Base-by-base conservation (phyloP, 164 flowering plant genomes). In the Magnolia kwangsiensis region DNA sequence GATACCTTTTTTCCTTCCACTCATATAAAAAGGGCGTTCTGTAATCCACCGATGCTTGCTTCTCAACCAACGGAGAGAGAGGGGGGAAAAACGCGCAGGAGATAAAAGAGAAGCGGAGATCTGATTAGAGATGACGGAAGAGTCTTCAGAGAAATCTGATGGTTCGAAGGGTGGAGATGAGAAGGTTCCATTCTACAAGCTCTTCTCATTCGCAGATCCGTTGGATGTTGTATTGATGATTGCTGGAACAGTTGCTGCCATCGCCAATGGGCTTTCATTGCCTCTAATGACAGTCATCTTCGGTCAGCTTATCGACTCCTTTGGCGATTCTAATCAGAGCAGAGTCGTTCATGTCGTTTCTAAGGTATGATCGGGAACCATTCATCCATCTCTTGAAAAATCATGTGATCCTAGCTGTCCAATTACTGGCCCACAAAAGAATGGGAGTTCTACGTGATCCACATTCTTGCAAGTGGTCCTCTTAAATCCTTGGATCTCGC, bases 281-380 rank as follows among this genome's bases (percentile, higher is more conserved):
- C 91, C 93, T 8, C 70, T 87, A 4, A 80, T 86, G 89, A 81
- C 88, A 7, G 0, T 89, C 24, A 19, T 89, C 24, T 76, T 87
- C 70, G 90, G 90, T 64, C 27, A 82, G n/a, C 9, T 84, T 14
- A 66, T 86, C 13, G 27, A 88, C 69, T 49, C 85, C 9, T 80
- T 84, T 50, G 89, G 88, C 61, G 51, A 73, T 70, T 77, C 55
- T 13, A n/a, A 69, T 51, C 76, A 21, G 49, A 70, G 50, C 50
- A 51, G 81, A 21, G 76, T 83, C 5, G 80, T 84, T 70, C 74
- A 81, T 71, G 72, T 74, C 71, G 85, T 85, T 63, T 79, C 83
- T 21, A 82, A 81, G 88, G 92, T 87, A 73, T 21, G 72, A 37
- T 24, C 37, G 3, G 11, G 20, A 29, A 10, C 71, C 71, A 24